Conservation (phyloP, 78 protist species). For the Bodo saltans region DNA sequence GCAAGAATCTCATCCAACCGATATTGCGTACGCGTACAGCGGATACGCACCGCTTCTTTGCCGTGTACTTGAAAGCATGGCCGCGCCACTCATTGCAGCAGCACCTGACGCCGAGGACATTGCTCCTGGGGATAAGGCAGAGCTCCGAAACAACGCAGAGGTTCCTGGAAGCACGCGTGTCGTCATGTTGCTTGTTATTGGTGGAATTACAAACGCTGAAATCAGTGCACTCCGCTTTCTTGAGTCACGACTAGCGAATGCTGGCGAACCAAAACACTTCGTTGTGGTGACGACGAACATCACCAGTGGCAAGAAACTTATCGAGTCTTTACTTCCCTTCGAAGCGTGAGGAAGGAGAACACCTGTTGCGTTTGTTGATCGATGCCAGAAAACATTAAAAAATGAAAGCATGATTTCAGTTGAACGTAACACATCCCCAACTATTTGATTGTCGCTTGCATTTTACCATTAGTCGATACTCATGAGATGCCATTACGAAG, state of each 20-base stretch:
- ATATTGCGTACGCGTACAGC: conserved; percentile 16
- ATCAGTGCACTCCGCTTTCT: neutral
- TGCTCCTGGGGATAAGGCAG: neutral
- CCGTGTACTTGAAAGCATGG: neutral
- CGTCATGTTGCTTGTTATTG: neutral
- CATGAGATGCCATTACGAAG: conserved; percentile 59
- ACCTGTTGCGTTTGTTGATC: no score
- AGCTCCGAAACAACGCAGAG: neutral
- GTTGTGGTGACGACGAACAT: neutral
- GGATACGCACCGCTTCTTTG: conserved; percentile 7
- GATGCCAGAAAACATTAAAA: no score
- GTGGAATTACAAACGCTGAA: neutral
- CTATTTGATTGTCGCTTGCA: no score
- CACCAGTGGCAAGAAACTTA: neutral
- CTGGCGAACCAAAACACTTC: neutral
- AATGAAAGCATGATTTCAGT: no score
- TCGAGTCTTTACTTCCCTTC: neutral
- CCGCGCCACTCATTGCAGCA: no score
- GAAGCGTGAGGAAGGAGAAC: neutral
- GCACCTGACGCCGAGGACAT: neutral
- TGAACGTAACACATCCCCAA: no score
- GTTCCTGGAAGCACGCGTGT: neutral
- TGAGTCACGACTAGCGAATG: no score
- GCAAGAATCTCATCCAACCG: neutral
- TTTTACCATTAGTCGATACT: no score